Conservation (phyloP, 164 flowering plant species). For the Dillenia suffruticosa region DNA sequence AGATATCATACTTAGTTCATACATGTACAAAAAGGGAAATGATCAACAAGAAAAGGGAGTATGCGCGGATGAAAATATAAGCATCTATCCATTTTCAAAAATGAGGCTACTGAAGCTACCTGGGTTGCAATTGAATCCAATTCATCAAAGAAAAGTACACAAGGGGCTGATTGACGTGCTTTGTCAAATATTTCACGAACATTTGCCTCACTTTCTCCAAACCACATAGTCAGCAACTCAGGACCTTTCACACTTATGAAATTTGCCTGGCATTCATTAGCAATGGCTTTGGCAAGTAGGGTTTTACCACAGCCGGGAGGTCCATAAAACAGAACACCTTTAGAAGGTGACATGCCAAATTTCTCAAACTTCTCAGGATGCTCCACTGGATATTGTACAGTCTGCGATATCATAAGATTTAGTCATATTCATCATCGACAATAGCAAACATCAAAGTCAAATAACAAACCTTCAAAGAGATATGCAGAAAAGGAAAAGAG, state of each 20-base stretch:
- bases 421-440: too few species aligned
- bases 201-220: constrained; percentile 81
- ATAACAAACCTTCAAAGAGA: too few species aligned
- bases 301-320: constrained; percentile 81
- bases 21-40: too few species aligned
- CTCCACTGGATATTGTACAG: constrained; percentile 79
- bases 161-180: constrained; percentile 66
- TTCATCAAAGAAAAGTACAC: constrained; percentile 76
- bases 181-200: constrained; percentile 73
- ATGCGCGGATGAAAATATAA: too few species aligned
- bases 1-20: too few species aligned
- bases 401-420: constrained; percentile 21
- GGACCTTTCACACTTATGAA: constrained; percentile 75
- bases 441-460: too few species aligned
- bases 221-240: constrained; percentile 72
- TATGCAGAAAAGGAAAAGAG: too few species aligned
- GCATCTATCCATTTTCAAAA: too few species aligned
- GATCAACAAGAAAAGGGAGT: too few species aligned
- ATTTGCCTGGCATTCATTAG: constrained; percentile 72
- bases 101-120: constrained; percentile 18
- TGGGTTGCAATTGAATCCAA: constrained; percentile 70
- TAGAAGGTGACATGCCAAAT: constrained; percentile 79
- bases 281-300: constrained; percentile 67
- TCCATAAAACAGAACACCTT: constrained; percentile 69
- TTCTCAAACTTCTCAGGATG: constrained; percentile 78